Base-by-base conservation (phyloP, 331 rosid genomes). In the Quercus tomentella region DNA sequence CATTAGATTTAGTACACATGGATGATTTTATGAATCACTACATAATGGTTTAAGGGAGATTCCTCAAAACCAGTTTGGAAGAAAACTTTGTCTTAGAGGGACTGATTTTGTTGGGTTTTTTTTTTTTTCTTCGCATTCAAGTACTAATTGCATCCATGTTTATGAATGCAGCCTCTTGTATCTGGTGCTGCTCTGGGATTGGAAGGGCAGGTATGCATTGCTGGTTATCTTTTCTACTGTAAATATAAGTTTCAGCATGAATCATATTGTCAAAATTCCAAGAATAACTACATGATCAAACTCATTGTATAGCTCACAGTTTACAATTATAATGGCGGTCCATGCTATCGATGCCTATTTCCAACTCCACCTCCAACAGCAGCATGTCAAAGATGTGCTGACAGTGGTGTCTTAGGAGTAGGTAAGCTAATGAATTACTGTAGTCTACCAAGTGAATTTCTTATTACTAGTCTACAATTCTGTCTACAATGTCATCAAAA, bases 131-230 rank as follows among this genome's bases (percentile, higher is more conserved):
- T n/a, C n/a, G 5, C 33, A 30, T 55, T 70, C 17, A 26, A 76
- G 72, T 65, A 75, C 35, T 91, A 79, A 84, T 82, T 78, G 82
- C 31, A 72, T 35, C n/a, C 4, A 1, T 87, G 16, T 87, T 68
- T 63, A 67, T 55, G 72, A 56, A 31, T 85, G 90, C 94, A 95
- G 98, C 98, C 99, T 84, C 98, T 95, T 73, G 99, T 95, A 60
- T 95, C 98, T 70, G 99, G 99, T 83, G 99, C 98, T 60, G 99
- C 99, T 0, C 63, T 95, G 66, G 99, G 99, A 85, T 77, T 95
- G 87, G 99, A 95, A 89, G 99, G 99, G 80, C 99, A 93, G 99
- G 99, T 89, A 87, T 4, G 73, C 65, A 10, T 1, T 57, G 71
- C 72, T 56, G 72, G 68, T 35, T 31, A 71, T 67, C 6, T 49